Evolutionary conservation across 768 basidiomycete genomes (phyloP), one percentile per base, ranked within the genome.

Genomic region (Tylopilus vinaceipallidus): DNA sequence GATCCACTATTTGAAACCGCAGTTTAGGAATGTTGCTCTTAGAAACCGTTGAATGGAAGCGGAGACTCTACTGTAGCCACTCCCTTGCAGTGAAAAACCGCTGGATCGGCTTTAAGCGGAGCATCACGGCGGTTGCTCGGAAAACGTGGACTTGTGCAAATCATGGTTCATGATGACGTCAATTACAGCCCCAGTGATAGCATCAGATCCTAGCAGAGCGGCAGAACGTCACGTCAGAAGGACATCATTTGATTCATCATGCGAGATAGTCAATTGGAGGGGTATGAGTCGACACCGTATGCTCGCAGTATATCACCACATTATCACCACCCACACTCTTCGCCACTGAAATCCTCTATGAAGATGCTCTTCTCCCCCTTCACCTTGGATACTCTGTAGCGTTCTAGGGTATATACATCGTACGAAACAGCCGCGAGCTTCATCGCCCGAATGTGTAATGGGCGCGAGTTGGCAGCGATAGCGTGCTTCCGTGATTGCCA

Each of bases 401-500:
- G 80, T 63, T 92, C 88, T 5, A 97, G 74, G 13, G 75, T 69
- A 64, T 94, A 97, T 10, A 78, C 70, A 57, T 93, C 88, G 65
- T 93, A 97, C 2, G 87, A 84, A 4, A 69, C 68, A 9, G 79
- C 80, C 0, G 95, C 88, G 5, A 95, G 80, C 52, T 74, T 79
- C 84, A 91, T 91, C 2, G 95, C 95, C 33, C 76, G 76, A 47
- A 86, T 77, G 60, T 98, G 95, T 49, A 86, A 77, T 13, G 91
- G 91, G 6, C 84, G 79, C 0, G 82, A 80, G 56, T 83, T 91
- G 1, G 94, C 94, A 4, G 82, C 83, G 23, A 84, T 71, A 4
- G 95, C 95, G 53, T 93, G 87, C 56, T 79, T 78, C 6, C 94
- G 83, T 35, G 88, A 91, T 70, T 88, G 85, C 95, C 95, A 98